Evolutionary conservation across 2,329 filamentous ascomycete genomes (phyloP), one percentile per base, ranked within the genome.

Genomic region (Colletotrichum liaoningense): DNA sequence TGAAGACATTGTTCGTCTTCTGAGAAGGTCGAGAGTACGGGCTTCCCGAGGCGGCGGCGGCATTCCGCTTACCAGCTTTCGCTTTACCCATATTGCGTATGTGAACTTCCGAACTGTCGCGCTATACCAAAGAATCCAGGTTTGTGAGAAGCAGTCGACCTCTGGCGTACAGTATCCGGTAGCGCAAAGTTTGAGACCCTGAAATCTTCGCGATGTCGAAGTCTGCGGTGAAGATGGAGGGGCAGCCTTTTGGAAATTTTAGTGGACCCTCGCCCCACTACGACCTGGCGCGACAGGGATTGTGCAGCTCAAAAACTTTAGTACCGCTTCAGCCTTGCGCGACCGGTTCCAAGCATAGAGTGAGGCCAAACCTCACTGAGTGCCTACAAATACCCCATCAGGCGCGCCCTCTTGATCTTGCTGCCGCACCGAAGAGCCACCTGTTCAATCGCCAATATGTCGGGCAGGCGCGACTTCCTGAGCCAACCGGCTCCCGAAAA

Each of bases 401-500:
- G 54, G 62, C 59, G 60, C 56, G 56, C 46, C 46, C 30, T 55
- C n/a, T 49, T 5, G 24, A n/a, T 42, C 14, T 22, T 33, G 14
- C 26, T 33, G 42, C 60, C 46, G 30, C 67, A 30, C 52, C 55
- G 38, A 35, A 24, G 5, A 63, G n/a, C 38, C 24, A 24, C 38
- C 58, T 35, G 49, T 42, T 55, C 58, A 49, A 9, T 60, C 64
- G 76, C 74, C 74, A 84, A 75, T n/a, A 90, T 90, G 88, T 84
- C 88, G 63, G 85, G 83, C 79, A 93, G 95, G 86, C 89, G 90
- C 80, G 95, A 98, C 84, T 98, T 98, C 80, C 85, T 98, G 74
- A 95, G 90, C 84, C 95, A 97, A 83, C 92, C 93, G 75, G 93
- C 93, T 68, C 93, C 93, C 14, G 93, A 95, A 79, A 96, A 95